A percentile compares a stretch with the other conserved stretches of the same genome.
Conservation (phyloP, 257 asterid genomes). For the Solanum chiquidenum region DNA sequence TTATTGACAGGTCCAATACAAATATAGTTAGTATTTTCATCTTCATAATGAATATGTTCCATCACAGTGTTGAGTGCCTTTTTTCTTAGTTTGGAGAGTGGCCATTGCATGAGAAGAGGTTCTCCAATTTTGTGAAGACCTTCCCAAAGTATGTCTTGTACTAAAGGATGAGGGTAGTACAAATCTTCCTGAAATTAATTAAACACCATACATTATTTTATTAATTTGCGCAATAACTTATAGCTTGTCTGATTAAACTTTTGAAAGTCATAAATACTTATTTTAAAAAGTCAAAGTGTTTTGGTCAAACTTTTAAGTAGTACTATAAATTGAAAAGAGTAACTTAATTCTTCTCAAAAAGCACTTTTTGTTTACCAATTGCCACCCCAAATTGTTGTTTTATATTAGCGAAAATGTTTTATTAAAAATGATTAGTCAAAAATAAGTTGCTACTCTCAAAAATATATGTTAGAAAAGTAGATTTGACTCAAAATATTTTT, state of each 20-base stretch:
- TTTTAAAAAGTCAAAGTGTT: background rate
- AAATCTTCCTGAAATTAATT: slow-evolving; percentile 53
- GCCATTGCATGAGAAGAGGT: slow-evolving; percentile 55
- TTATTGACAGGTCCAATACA: slow-evolving; percentile 61
- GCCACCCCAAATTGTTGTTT: background rate
- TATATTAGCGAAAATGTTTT: background rate
- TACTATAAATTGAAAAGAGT: too few species aligned
- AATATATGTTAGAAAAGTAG: background rate
- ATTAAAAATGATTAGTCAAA: background rate
- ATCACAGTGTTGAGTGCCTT: slow-evolving; percentile 32
- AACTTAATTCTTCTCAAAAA: background rate
- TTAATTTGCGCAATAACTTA: background rate
- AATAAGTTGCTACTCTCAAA: too few species aligned
- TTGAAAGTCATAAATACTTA: background rate
- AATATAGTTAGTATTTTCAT: slow-evolving; percentile 43
- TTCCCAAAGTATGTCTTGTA: slow-evolving; percentile 59
- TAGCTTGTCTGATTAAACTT: background rate
- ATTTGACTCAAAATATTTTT: too few species aligned
- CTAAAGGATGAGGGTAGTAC: slow-evolving; percentile 51
- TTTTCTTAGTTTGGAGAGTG: slow-evolving; percentile 43
- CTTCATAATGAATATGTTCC: slow-evolving; percentile 44
- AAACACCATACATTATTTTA: background rate
- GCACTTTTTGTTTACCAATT: background rate
- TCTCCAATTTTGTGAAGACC: slow-evolving; percentile 45
- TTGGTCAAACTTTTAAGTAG: background rate